These are phyloP conservation scores for Metschnikowia shivogae DNA, from an alignment of 805 yeast genomes.

Conservation along the genomic window DNA sequence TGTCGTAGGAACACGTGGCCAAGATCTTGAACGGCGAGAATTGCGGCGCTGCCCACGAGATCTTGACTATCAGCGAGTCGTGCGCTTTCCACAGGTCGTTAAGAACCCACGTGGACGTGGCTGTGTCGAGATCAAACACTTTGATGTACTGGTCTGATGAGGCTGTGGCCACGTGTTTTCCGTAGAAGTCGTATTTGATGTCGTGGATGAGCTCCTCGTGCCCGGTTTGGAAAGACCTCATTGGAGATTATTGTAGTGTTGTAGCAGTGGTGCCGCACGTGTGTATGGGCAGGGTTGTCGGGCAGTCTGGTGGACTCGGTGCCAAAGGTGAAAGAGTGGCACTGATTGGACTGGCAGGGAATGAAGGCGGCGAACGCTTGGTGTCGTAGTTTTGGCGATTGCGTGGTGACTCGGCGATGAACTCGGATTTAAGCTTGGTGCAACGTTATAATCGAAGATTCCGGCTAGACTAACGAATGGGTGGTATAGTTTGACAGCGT, in stretches of 20 bases:
- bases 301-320: too few relatives aligned
- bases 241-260: not conserved
- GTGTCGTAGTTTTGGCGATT: too few relatives aligned
- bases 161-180: constrained; percentile 87
- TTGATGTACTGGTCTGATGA: constrained; percentile 92
- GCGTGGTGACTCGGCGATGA: too few relatives aligned
- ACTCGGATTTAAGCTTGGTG: too few relatives aligned
- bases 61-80: constrained; percentile 76
- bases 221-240: constrained; percentile 78
- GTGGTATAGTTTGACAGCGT: too few relatives aligned
- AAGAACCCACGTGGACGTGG: constrained; percentile 71
- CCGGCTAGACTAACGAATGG: too few relatives aligned
- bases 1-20: constrained; percentile 86
- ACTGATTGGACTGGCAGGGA: too few relatives aligned
- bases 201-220: constrained; percentile 93
- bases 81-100: constrained; percentile 95
- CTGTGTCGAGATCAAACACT: constrained; percentile 72
- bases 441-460: too few relatives aligned
- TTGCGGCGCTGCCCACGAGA: constrained; percentile 94
- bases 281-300: too few relatives aligned
- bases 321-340: too few relatives aligned
- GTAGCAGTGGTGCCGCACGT: too few relatives aligned
- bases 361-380: too few relatives aligned
- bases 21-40: constrained; percentile 69
- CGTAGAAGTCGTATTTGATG: constrained; percentile 88